Evolutionary conservation across 2,329 filamentous ascomycete genomes (phyloP).

Genomic region (Simplicillium aogashimaense): DNA sequence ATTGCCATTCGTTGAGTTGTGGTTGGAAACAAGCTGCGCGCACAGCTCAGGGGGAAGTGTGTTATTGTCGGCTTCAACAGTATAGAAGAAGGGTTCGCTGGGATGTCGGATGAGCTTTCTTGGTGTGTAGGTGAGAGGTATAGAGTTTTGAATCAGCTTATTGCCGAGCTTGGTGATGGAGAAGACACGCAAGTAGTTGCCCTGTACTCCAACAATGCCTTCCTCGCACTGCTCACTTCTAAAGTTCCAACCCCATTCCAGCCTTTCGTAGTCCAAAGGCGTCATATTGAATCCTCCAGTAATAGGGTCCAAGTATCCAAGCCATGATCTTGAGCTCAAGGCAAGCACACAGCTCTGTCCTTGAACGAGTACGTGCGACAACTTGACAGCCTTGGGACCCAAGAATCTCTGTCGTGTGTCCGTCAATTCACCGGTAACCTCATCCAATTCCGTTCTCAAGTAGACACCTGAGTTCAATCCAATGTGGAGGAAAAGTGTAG

Average conservation of each 20-base stretch:
- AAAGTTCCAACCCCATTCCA: conserved; percentile 96
- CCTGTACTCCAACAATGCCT: conserved; percentile 89
- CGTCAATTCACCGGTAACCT: conserved; percentile 88
- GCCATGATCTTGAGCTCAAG: conserved; percentile 88
- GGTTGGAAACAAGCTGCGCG: conserved; percentile 63
- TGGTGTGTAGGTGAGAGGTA: conserved; percentile 83
- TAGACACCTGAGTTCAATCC: conserved; percentile 94
- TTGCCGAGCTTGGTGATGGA: conserved; percentile 78
- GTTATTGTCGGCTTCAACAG: conserved; percentile 89
- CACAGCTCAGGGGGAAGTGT: conserved; percentile 73
- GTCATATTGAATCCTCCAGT: conserved; percentile 87
- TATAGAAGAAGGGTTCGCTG: conserved; percentile 82
- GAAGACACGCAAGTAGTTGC: conserved; percentile 82
- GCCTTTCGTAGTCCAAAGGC: conserved; percentile 74
- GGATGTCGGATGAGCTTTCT: conserved; percentile 81
- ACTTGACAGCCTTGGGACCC: conserved; percentile 77
- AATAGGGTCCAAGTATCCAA: conserved; percentile 84
- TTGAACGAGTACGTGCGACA: conserved; percentile 86
- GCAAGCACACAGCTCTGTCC: conserved; percentile 78
- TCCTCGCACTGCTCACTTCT: conserved; percentile 89
- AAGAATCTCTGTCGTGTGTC: conserved; percentile 93
- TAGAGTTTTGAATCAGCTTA: conserved; percentile 77
- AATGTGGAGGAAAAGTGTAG: conserved; percentile 89
- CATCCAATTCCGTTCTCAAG: conserved; percentile 86
- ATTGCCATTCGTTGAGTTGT: conserved; percentile 61